These are phyloP conservation scores for Grammothele lineata DNA, from an alignment of 768 basidiomycete genomes.

Conservation along the genomic window DNA sequence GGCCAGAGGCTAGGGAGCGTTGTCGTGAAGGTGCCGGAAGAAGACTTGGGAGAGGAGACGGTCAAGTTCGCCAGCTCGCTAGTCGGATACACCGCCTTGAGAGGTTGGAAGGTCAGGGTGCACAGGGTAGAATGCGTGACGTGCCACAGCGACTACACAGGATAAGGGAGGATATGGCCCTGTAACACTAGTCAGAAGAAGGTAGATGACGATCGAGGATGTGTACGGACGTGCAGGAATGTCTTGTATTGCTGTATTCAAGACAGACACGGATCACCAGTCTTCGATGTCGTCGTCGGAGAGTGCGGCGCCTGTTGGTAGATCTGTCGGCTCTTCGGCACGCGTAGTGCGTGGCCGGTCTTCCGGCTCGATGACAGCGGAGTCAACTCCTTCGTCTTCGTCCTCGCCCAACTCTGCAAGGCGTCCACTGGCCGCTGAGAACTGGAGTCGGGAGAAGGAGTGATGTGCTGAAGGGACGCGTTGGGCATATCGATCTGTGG, in stretches of 20 bases:
- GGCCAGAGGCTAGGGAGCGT: neutral
- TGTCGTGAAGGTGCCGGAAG: neutral
- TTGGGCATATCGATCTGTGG: neutral
- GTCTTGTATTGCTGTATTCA: no score
- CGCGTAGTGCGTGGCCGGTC: constrained; percentile 27
- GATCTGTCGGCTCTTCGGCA: no score
- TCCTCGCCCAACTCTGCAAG: constrained; percentile 22
- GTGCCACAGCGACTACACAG: neutral
- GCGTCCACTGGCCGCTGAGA: constrained; percentile 18
- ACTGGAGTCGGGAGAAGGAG: constrained; percentile 51
- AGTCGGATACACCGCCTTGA: neutral
- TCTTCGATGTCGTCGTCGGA: constrained; percentile 36
- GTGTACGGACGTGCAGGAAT: no score
- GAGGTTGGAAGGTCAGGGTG: neutral
- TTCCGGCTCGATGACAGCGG: constrained; percentile 27
- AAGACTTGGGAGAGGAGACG: neutral
- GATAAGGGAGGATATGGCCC: no score
- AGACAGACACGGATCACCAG: no score
- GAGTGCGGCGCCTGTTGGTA: constrained; percentile 22
- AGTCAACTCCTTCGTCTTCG: constrained; percentile 12
- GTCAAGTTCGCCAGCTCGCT: neutral
- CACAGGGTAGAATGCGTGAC: neutral
- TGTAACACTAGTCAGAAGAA: no score
- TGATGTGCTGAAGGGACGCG: constrained; percentile 32
- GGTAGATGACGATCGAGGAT: no score